Evolutionary conservation across 202 grass and related monocot genomes (phyloP).

Genomic region (Digitaria exilis): DNA sequence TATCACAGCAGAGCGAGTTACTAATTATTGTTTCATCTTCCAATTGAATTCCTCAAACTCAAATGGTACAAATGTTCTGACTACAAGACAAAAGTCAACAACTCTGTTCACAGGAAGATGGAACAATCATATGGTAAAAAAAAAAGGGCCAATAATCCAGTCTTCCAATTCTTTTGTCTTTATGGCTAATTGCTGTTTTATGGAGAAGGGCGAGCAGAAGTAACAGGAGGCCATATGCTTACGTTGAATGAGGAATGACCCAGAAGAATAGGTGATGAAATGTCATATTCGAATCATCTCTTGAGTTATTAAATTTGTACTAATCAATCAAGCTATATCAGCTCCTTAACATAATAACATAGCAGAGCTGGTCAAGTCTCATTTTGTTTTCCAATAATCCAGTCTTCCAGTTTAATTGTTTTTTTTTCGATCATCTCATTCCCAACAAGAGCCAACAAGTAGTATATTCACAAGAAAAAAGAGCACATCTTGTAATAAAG

Average conservation of each 20-base stretch:
- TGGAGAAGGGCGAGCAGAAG: conserved; percentile 62
- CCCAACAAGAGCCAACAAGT: background rate
- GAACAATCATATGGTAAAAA: background rate
- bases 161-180: background rate
- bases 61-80: background rate
- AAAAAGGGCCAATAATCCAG: background rate
- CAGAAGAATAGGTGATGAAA: conserved; percentile 55
- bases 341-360: background rate
- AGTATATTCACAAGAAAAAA: background rate
- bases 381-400: background rate
- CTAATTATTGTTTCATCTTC: background rate
- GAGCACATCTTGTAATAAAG: conserved; percentile 9
- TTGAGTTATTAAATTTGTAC: background rate
- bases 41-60: background rate
- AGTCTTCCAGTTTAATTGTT: background rate
- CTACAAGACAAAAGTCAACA: background rate
- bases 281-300: background rate
- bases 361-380: background rate
- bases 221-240: conserved; percentile 76
- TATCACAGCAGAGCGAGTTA: background rate
- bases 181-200: conserved; percentile 70
- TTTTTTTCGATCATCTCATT: background rate
- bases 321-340: conserved; percentile 18
- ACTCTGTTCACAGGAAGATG: background rate
- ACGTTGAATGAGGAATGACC: conserved; percentile 82